Percentiles rank a stretch among this genome's conserved stretches.
Conservation (phyloP, 768 basidiomycete species). For the Amanita molliuscula region DNA sequence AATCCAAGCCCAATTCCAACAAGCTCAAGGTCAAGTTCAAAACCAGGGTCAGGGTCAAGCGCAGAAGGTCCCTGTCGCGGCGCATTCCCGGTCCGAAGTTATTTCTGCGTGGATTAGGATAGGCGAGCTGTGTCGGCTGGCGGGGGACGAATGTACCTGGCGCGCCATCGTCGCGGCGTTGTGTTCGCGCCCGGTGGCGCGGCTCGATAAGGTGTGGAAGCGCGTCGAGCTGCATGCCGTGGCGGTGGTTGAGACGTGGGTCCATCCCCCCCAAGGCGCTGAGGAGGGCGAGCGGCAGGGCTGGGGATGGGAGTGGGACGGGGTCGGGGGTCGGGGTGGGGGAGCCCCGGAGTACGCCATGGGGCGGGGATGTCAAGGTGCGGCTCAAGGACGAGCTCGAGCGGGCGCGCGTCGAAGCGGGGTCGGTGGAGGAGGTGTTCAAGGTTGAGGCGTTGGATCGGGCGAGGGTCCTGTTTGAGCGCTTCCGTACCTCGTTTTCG, state of each 20-base stretch:
- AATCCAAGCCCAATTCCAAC: no score
- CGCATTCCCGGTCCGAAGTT: conserved; percentile 59
- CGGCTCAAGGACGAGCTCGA: conserved; percentile 37
- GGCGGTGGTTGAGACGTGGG: conserved; percentile 58
- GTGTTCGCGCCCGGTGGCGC: conserved; percentile 63
- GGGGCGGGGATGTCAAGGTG: conserved; percentile 53
- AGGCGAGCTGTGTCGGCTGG: conserved; percentile 60
- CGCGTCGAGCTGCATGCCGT: conserved; percentile 53
- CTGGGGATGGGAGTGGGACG: conserved; percentile 16
- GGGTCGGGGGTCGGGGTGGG: conserved; percentile 13
- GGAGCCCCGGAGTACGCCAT: conserved; percentile 47
- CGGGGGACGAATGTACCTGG: conserved; percentile 77
- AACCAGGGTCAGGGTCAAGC: no score
- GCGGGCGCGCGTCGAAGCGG: conserved; percentile 29
- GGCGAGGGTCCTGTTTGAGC: conserved; percentile 40
- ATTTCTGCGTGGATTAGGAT: conserved; percentile 65
- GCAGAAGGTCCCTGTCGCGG: no score
- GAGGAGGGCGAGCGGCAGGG: no score
- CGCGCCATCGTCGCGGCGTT: conserved; percentile 61
- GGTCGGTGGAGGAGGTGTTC: conserved; percentile 28
- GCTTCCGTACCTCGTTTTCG: conserved; percentile 36
- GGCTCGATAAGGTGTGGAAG: conserved; percentile 74
- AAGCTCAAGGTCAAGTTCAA: no score
- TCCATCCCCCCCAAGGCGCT: no score
- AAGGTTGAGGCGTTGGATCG: conserved; percentile 26